Percentiles rank a stretch among this genome's conserved stretches.
Evolutionary conservation across 768 basidiomycete species (phyloP).

Genomic region (Kwoniella mangroviensis): DNA sequence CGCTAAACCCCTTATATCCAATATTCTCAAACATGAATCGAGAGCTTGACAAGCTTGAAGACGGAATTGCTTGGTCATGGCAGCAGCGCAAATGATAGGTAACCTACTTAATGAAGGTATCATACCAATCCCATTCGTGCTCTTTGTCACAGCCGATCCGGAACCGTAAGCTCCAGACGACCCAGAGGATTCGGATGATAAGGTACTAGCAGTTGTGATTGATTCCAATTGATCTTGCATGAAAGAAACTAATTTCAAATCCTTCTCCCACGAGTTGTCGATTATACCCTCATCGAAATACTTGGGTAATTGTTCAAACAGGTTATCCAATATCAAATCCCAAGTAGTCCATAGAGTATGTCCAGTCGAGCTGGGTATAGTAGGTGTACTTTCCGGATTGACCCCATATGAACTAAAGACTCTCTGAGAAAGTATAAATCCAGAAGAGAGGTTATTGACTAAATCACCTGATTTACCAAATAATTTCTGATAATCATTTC

Average conservation of each 20-base stretch:
- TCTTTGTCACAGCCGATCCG: no score
- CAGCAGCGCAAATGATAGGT: constrained; percentile 50
- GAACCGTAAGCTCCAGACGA: not conserved
- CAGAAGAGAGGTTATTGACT: constrained; percentile 37
- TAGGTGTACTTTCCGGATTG: constrained; percentile 44
- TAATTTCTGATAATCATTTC: constrained; percentile 36
- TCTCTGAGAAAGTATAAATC: constrained; percentile 48
- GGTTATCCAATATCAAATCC: constrained; percentile 52
- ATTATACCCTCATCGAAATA: constrained; percentile 32
- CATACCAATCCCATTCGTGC: not conserved
- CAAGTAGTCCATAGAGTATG: constrained; percentile 50
- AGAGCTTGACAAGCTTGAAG: constrained; percentile 37
- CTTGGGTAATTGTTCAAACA: constrained; percentile 49
- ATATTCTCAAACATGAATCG: constrained; percentile 31
- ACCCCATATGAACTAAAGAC: constrained; percentile 41
- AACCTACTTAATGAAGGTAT: constrained; percentile 29
- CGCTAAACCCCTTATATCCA: constrained; percentile 29
- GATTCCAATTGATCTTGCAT: constrained; percentile 51
- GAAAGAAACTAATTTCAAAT: constrained; percentile 43
- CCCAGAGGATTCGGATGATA: no score
- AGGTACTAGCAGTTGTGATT: constrained; percentile 20
- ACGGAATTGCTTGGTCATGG: constrained; percentile 22
- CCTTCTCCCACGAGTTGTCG: constrained; percentile 34
- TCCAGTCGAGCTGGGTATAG: constrained; percentile 36
- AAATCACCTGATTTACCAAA: constrained; percentile 43